These are phyloP conservation scores for Microdochium bolleyi DNA, from an alignment of 2,329 filamentous ascomycete genomes.

Conservation along the genomic window DNA sequence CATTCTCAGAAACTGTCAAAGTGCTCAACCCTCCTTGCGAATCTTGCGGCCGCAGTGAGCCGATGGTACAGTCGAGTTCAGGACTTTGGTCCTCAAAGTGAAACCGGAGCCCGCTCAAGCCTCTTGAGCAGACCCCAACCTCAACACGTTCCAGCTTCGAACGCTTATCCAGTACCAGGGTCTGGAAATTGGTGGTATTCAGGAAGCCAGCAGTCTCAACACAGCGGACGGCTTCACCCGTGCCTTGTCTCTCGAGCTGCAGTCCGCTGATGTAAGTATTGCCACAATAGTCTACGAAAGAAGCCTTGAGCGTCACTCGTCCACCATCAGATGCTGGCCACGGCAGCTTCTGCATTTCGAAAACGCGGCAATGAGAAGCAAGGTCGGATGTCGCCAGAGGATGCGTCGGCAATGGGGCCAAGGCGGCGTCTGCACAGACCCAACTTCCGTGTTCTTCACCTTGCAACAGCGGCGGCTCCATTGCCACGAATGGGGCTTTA, in stretches of 20 bases:
- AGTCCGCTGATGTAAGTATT: constrained; percentile 11
- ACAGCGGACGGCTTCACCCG: neutral
- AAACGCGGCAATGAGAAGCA: constrained; percentile 7
- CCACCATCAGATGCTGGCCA: constrained; percentile 1
- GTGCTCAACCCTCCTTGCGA: constrained; percentile 5
- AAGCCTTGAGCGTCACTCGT: constrained; percentile 5
- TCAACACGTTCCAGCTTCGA: constrained; percentile 6
- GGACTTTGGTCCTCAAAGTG: constrained; percentile 2
- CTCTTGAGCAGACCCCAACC: constrained; percentile 4
- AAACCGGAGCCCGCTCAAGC: constrained; percentile 8
- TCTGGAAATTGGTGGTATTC: constrained; percentile 3
- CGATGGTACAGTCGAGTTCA: constrained; percentile 1
- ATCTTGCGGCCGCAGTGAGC: constrained; percentile 4
- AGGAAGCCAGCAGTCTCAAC: constrained; percentile 6
- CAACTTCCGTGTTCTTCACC: neutral
- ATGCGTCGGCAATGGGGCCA: neutral
- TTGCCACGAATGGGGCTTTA: constrained; percentile 1
- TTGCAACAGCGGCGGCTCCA: neutral
- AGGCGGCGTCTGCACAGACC: constrained; percentile 1
- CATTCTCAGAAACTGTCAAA: neutral
- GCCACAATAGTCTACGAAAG: constrained; percentile 5
- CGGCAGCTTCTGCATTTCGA: constrained; percentile 6
- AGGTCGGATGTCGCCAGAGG: constrained; percentile 1
- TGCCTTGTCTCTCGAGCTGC: neutral
- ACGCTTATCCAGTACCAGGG: constrained; percentile 1